Evolutionary conservation across 2,329 filamentous ascomycete genomes (phyloP), one percentile per base, ranked within the genome.

Genomic region (Clonostachys chloroleuca): DNA sequence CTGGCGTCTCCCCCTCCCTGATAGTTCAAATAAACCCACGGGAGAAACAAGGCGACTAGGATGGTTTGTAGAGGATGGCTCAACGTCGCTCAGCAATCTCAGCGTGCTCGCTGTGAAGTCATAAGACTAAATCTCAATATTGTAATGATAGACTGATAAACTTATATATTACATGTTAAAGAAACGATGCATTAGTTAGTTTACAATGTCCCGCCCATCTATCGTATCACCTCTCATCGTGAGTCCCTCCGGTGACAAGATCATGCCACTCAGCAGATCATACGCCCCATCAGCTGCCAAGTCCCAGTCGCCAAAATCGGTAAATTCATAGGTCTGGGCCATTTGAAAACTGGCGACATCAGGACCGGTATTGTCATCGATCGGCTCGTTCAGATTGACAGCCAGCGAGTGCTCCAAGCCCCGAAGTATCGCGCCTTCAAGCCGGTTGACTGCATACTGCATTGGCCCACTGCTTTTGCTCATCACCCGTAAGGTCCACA

Each of bases 351-450:
- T 54, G 47, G 60, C 52, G 53, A 59, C 53, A 0, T 61, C 57
- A 50, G 56, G 62, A 33, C 59, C 54, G 37, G 58, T 53, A 50
- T 63, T 56, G 51, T 63, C 58, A 46, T 61, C 55, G 34, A 55
- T 36, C 10, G 61, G 61, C 46, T 64, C 61, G 34, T 65, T 55
- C 14, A 65, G 50, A 36, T 64, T 63, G 16, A 66, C 60, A 3
- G 61, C 64, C 3, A 66, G 56, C 2, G 64, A 60, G 49, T 66
- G 64, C 52, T 66, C 64, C 5, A 66, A 52, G 2, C 64, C 64
- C n/a, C 64, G 60, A 34, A 66, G 51, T 42, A 67, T 65, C n/a
- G 61, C 62, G 34, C 64, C 63, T 43, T 67, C 64, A 6, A 67
- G 57, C 8, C 64, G 59, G 46, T 66, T 66, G 16, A 65, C 64